phyloP scores from a whole-genome alignment of 768 basidiomycete species.

The Mycena amicta region DNA sequence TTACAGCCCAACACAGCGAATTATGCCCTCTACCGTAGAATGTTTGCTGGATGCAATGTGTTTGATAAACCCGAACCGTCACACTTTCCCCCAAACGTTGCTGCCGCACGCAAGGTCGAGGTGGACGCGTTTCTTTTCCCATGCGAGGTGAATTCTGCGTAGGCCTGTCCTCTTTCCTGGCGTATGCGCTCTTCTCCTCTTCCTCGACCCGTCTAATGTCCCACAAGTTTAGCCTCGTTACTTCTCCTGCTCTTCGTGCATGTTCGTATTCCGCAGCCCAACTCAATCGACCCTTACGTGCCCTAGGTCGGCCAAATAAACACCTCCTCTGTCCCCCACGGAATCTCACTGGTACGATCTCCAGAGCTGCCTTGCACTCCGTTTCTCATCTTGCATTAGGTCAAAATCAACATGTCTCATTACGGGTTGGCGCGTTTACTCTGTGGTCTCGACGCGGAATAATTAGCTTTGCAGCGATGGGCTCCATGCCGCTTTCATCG shows the following conservation, averaged over 20 bases:
- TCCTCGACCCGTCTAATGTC: conserved; percentile 25
- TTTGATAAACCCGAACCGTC: not conserved
- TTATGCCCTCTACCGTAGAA: not conserved
- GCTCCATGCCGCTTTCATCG: conserved; percentile 50
- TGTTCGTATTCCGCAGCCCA: conserved; percentile 46
- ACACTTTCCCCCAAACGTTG: not conserved
- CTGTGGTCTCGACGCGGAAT: conserved; percentile 5
- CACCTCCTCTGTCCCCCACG: conserved; percentile 69
- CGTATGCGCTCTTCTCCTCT: conserved; percentile 49
- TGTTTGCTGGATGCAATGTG: not conserved
- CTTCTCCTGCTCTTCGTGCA: conserved; percentile 80
- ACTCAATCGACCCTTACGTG: conserved; percentile 26
- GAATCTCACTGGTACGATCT: conserved; percentile 67
- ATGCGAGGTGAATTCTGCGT: conserved; percentile 83
- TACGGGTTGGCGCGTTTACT: conserved; percentile 57
- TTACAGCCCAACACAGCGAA: not conserved
- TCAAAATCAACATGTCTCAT: conserved; percentile 65
- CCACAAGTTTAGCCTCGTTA: conserved; percentile 48
- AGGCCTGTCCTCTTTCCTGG: conserved; percentile 68
- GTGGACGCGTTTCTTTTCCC: conserved; percentile 21
- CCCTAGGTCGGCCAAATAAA: conserved; percentile 81
- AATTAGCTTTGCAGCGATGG: conserved; percentile 43
- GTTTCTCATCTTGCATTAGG: conserved; percentile 40
- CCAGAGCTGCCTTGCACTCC: conserved; percentile 7
- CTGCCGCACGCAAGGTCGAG: no score